Percentiles rank a stretch among this genome's conserved stretches.
Conservation (phyloP, 2,329 filamentous ascomycete genomes). For the Fusarium robinianum region DNA sequence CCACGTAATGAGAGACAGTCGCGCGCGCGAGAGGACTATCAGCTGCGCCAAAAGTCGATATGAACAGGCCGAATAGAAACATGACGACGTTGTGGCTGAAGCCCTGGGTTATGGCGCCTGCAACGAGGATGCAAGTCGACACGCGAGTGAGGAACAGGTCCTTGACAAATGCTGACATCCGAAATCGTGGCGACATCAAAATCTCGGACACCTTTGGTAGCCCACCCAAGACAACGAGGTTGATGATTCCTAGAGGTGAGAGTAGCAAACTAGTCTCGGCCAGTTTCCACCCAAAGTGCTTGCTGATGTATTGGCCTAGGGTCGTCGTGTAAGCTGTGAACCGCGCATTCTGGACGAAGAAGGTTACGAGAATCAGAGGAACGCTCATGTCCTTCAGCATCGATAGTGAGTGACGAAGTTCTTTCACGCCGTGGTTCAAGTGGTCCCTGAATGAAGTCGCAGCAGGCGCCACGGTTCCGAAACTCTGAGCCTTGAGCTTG, state of each 20-base stretch:
- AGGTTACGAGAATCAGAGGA: constrained; percentile 45
- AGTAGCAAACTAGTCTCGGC: constrained; percentile 48
- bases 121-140: constrained; percentile 41
- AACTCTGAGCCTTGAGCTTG: constrained; percentile 27
- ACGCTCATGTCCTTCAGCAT: constrained; percentile 45
- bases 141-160: constrained; percentile 44
- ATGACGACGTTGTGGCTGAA: constrained; percentile 40
- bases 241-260: constrained; percentile 47
- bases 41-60: constrained; percentile 46
- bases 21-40: constrained; percentile 46
- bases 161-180: constrained; percentile 43
- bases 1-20: constrained; percentile 47
- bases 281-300: constrained; percentile 50
- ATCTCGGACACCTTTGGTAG: constrained; percentile 43
- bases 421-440: constrained; percentile 37
- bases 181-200: constrained; percentile 41
- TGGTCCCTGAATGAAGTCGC: constrained; percentile 36
- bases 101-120: constrained; percentile 42
- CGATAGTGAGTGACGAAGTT: constrained; percentile 40
- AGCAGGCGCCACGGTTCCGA: constrained; percentile 7
- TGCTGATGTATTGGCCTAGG: constrained; percentile 50
- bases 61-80: constrained; percentile 45
- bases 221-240: constrained; percentile 43
- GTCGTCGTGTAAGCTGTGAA: constrained; percentile 42
- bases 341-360: constrained; percentile 46